Base-by-base conservation (phyloP, 140 eudicot species). In the Stevia rebaudiana region DNA sequence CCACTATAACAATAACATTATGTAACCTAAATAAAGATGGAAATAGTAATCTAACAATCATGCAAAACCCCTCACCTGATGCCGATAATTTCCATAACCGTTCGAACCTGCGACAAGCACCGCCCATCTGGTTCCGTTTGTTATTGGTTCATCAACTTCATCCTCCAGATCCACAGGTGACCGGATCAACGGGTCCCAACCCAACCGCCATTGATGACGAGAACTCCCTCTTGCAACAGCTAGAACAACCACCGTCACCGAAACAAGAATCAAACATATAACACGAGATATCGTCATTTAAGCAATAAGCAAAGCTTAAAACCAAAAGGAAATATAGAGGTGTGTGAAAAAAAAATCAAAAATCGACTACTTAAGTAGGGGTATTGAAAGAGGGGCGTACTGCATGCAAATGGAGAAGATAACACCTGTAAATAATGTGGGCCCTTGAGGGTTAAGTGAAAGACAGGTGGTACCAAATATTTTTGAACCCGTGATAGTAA, bases 181-280 rank as follows among this genome's bases (percentile, higher is more conserved):
- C 53, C 73, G 63, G 28, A 67, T 67, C 42, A 67, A 40, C 18
- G 73, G 73, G 64, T 67, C 73, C 73, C 73, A 67, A 25, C 71
- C 47, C 60, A 35, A 48, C 71, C 63, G 58, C 69, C 69, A 44
- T 28, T 7, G 8, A 1, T 44, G 55, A 44, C 30, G 56, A 15
- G 56, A 44, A 44, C 69, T 50, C n/a, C 58, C 58, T 44, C 41
- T 10, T 39, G 40, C 16, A 11, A 63, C 10, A 23, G 64, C 72
- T 52, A 65, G 59, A 47, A 24, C 39, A 21, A 53, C 64, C 28
- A 11, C 54, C 28, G 63, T 37, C 53, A 53, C 42, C 12, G 39
- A 8, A 2, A 67, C 53, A 24, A 53, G 18, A n/a, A 53, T n/a
- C 41, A 67, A 15, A 41, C 39, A 16, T 37, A 39, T 67, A 5